Percentiles rank a stretch among this genome's conserved stretches.
phyloP scores from a whole-genome alignment of 495 filamentous ascomycete species.

The Lasiosphaeris hirsuta region DNA sequence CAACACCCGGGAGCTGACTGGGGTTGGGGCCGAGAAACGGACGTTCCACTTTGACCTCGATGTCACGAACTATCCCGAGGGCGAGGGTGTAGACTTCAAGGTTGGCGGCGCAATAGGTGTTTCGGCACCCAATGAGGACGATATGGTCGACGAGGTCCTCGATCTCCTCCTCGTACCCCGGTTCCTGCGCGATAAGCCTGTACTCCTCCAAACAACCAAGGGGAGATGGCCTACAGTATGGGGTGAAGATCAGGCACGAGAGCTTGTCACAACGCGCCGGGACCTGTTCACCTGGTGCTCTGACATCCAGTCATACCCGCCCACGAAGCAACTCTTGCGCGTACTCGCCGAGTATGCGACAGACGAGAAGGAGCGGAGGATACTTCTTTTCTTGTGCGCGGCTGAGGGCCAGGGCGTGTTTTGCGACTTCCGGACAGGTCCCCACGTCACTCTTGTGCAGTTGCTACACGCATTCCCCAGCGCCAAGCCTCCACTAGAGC shows the following conservation, averaged over 20 bases:
- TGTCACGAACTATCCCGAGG: constrained; percentile 89
- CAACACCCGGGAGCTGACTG: constrained; percentile 80
- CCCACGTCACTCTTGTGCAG: constrained; percentile 78
- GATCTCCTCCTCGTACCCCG: constrained; percentile 73
- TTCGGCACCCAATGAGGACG: constrained; percentile 76
- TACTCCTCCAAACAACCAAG: constrained; percentile 68
- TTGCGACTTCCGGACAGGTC: constrained; percentile 90
- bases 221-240: constrained; percentile 98
- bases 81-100: constrained; percentile 86
- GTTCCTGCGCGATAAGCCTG: constrained; percentile 74
- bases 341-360: constrained; percentile 80
- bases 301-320: constrained; percentile 88
- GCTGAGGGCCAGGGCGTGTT: constrained; percentile 92
- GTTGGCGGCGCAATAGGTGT: constrained; percentile 95
- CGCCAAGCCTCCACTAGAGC: constrained; percentile 76
- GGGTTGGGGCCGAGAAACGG: constrained; percentile 87
- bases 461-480: constrained; percentile 90
- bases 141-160: constrained; percentile 78
- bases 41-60: constrained; percentile 98
- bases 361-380: constrained; percentile 78
- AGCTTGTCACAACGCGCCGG: constrained; percentile 80
- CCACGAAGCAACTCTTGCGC: constrained; percentile 83
- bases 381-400: constrained; percentile 78
- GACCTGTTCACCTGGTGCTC: constrained; percentile 93
- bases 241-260: constrained; percentile 83